Percentiles rank a stretch among this genome's conserved stretches.
These are phyloP conservation scores for Colletotrichum tanaceti DNA, from an alignment of 2,329 filamentous ascomycete genomes.

Conservation along the genomic window DNA sequence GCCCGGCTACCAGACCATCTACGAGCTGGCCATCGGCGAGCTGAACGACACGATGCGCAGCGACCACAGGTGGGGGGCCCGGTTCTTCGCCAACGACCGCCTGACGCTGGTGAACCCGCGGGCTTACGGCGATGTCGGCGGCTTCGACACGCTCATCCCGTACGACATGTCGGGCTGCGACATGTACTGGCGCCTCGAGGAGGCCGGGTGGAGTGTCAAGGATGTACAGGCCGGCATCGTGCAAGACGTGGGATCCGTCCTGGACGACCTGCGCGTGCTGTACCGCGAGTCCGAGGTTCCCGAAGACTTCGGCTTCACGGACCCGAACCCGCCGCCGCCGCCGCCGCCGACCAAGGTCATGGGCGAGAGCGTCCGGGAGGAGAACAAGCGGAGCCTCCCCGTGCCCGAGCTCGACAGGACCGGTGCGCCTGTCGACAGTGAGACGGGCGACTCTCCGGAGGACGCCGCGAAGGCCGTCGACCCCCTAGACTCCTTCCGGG, in stretches of 20 bases:
- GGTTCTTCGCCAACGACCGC: conserved; percentile 69
- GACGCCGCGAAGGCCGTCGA: neutral
- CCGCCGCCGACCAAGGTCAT: conserved; percentile 38
- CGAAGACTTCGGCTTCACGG: conserved; percentile 47
- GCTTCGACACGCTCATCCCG: conserved; percentile 68
- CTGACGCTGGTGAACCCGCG: conserved; percentile 66
- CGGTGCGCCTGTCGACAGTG: neutral
- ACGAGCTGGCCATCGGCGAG: conserved; percentile 53
- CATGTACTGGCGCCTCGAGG: conserved; percentile 60
- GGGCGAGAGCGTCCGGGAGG: neutral
- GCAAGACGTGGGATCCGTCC: conserved; percentile 57
- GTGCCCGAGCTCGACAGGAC: conserved; percentile 9
- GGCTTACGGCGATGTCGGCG: conserved; percentile 62
- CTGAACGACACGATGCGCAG: conserved; percentile 48
- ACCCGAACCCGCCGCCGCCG: conserved; percentile 52
- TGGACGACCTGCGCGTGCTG: conserved; percentile 59
- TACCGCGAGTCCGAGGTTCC: conserved; percentile 56
- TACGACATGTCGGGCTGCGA: conserved; percentile 70
- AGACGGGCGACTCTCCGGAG: neutral
- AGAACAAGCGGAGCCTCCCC: neutral
- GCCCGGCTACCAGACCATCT: conserved; percentile 55
- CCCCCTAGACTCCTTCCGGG: conserved; percentile 27
- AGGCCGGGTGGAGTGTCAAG: conserved; percentile 56
- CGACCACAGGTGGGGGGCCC: conserved; percentile 59
- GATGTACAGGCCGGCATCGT: conserved; percentile 56